A percentile compares a stretch with the other conserved stretches of the same genome.
These are phyloP conservation scores for Penicillium sp. DNA, from an alignment of 2,329 filamentous ascomycete genomes.

Conservation along the genomic window DNA sequence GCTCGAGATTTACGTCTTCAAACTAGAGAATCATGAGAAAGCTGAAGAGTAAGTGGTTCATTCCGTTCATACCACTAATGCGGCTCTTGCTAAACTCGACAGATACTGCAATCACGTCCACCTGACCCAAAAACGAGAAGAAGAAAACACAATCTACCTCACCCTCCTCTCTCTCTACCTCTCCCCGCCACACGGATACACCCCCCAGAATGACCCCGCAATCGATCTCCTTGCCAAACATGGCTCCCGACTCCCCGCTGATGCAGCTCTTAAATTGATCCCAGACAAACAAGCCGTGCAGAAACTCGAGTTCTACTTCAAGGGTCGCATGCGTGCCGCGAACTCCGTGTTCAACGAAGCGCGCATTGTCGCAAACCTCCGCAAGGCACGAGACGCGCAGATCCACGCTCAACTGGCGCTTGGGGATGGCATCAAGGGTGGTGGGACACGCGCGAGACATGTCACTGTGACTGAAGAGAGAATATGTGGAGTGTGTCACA, in stretches of 20 bases:
- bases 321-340: constrained; percentile 81
- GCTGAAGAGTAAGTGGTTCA: constrained; percentile 76
- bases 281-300: constrained; percentile 75
- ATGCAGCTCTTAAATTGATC: constrained; percentile 81
- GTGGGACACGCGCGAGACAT: constrained; percentile 62
- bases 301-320: constrained; percentile 87
- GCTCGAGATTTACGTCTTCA: constrained; percentile 96
- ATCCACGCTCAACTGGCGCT: constrained; percentile 73
- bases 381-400: constrained; percentile 76
- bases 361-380: constrained; percentile 72
- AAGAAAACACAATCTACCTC: constrained; percentile 81
- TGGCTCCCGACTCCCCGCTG: constrained; percentile 84
- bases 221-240: constrained; percentile 87
- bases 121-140: constrained; percentile 58
- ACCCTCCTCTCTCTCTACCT: constrained; percentile 88
- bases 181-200: constrained; percentile 71
- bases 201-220: constrained; percentile 74
- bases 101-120: constrained; percentile 90
- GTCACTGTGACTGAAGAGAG: constrained; percentile 85
- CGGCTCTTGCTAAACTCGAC: constrained; percentile 14
- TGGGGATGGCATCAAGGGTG: constrained; percentile 60
- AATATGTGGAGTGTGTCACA: constrained; percentile 90
- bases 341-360: constrained; percentile 80
- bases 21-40: constrained; percentile 80
- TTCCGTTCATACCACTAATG: neutral